A percentile compares a stretch with the other conserved stretches of the same genome.
These are phyloP conservation scores for Aspergillus carbonarius DNA, from an alignment of 2,329 filamentous ascomycete species.

Conservation along the genomic window DNA sequence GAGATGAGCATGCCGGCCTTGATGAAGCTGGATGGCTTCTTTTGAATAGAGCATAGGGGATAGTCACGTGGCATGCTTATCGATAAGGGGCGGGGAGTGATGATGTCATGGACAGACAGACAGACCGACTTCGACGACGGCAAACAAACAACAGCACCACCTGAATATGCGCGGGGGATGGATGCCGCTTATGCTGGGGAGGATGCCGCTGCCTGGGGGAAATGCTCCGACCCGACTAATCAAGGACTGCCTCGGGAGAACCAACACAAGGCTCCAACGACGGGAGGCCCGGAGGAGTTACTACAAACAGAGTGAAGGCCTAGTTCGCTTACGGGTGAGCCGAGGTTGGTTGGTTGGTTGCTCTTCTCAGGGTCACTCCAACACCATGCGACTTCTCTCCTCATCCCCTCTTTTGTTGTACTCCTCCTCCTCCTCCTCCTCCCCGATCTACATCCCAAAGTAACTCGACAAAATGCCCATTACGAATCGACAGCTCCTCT, in stretches of 20 bases:
- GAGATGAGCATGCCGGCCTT: neutral
- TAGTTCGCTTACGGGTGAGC: neutral
- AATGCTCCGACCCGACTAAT: neutral
- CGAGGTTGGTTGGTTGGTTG: neutral
- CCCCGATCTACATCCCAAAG: no score
- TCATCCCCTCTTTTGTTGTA: neutral
- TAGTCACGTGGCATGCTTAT: neutral
- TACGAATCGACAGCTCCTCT: slow-evolving; percentile 39
- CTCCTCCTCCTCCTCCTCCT: no score
- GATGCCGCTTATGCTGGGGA: neutral
- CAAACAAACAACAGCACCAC: neutral
- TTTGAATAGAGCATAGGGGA: no score
- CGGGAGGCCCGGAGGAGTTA: neutral
- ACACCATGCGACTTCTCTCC: slow-evolving; percentile 11
- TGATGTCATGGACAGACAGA: slow-evolving; percentile 2
- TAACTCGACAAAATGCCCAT: slow-evolving; percentile 21
- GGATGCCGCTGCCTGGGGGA: neutral
- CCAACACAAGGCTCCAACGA: neutral
- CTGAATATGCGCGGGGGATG: neutral
- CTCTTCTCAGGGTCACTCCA: neutral
- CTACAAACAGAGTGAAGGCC: slow-evolving; percentile 3
- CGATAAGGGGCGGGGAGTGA: neutral
- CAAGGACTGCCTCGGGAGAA: neutral
- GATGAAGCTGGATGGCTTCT: neutral
- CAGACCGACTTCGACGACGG: neutral